These are phyloP conservation scores for Fusarium praegraminearum DNA, from an alignment of 2,329 filamentous ascomycete genomes.

Conservation along the genomic window DNA sequence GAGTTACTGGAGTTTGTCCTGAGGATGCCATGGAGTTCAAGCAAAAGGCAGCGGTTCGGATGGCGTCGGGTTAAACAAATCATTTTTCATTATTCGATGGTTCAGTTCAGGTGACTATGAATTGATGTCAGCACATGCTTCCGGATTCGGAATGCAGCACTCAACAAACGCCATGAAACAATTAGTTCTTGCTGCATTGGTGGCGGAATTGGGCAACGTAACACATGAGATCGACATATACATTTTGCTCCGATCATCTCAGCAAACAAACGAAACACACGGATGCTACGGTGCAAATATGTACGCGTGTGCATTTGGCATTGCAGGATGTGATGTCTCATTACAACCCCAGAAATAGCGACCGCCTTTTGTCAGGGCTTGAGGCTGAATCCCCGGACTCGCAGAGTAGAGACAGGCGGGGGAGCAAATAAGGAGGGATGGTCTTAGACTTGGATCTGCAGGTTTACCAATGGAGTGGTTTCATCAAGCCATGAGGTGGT, in stretches of 20 bases:
- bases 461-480: conserved; percentile 22
- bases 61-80: conserved; percentile 26
- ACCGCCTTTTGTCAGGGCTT: conserved; percentile 12
- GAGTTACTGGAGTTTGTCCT: conserved; percentile 31
- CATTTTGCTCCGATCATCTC: not conserved
- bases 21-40: conserved; percentile 9
- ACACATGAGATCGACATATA: conserved; percentile 15
- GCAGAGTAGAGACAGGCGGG: not conserved
- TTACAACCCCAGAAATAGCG: conserved; percentile 21
- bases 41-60: conserved; percentile 24
- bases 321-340: conserved; percentile 16
- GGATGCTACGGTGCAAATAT: conserved; percentile 10
- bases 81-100: conserved; percentile 7
- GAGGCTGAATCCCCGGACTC: conserved; percentile 10
- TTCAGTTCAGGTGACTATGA: conserved; percentile 9
- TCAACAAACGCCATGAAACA: not conserved
- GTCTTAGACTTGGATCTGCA: not conserved
- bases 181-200: not conserved
- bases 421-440: conserved; percentile 14
- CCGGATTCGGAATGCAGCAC: conserved; percentile 16
- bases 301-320: conserved; percentile 9
- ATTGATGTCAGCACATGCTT: not conserved
- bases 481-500: conserved; percentile 21
- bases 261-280: not conserved
- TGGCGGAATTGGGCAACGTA: conserved; percentile 17